A percentile compares a stretch with the other conserved stretches of the same genome.
These are phyloP conservation scores for Beauveria australis DNA, from an alignment of 2,329 filamentous ascomycete genomes.

Conservation along the genomic window DNA sequence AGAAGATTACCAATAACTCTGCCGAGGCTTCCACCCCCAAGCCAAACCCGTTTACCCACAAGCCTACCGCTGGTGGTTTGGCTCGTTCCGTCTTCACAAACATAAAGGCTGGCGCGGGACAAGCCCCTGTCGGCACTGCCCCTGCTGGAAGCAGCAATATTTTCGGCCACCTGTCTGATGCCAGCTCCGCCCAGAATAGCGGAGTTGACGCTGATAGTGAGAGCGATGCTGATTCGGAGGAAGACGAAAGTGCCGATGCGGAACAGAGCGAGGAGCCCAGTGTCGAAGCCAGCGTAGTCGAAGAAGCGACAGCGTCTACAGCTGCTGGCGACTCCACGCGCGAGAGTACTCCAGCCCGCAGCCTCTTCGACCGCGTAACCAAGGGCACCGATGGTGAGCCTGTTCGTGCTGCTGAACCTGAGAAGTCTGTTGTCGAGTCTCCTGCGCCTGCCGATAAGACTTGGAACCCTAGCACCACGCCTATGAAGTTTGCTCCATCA, in stretches of 20 bases:
- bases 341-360: constrained; percentile 38
- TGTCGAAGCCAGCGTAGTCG: constrained; percentile 34
- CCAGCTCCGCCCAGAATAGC: constrained; percentile 46
- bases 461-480: constrained; percentile 38
- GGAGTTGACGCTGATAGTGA: constrained; percentile 40
- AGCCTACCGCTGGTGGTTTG: constrained; percentile 28
- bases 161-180: constrained; percentile 52
- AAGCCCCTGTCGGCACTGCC: constrained; percentile 10
- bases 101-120: constrained; percentile 25
- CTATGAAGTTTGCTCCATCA: constrained; percentile 45
- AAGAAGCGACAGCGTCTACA: constrained; percentile 25
- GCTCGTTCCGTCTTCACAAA: constrained; percentile 36
- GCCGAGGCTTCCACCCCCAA: constrained; percentile 23
- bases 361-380: constrained; percentile 48
- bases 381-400: constrained; percentile 43
- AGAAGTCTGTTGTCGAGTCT: constrained; percentile 13
- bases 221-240: constrained; percentile 36
- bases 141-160: constrained; percentile 37
- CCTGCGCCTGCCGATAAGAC: constrained; percentile 29
- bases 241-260: constrained; percentile 34
- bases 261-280: constrained; percentile 36
- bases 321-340: constrained; percentile 23
- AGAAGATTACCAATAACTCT: constrained; percentile 47
- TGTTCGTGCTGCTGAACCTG: constrained; percentile 28
- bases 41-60: constrained; percentile 25